Conservation (phyloP, 495 filamentous ascomycete species). For the Aspergillus homomorphus region DNA sequence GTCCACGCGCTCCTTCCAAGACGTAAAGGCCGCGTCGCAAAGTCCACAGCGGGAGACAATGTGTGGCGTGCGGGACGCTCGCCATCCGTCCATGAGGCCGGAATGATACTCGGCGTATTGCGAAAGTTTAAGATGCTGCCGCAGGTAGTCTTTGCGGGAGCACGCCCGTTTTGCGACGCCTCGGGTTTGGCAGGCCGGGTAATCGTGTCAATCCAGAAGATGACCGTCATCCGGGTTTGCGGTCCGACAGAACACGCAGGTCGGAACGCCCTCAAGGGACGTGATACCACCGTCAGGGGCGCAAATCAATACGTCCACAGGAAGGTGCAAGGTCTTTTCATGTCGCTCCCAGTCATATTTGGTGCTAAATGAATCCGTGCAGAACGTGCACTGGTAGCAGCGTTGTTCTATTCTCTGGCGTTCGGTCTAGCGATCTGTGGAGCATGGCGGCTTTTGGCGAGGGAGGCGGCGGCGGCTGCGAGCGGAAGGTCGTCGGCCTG, state of each 20-base stretch:
- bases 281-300: conserved; percentile 51
- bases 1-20: conserved; percentile 57
- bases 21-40: conserved; percentile 54
- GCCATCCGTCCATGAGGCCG: conserved; percentile 63
- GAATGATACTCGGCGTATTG: conserved; percentile 54
- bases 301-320: conserved; percentile 71
- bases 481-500: neutral
- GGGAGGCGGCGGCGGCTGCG: conserved; percentile 3
- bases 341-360: conserved; percentile 82
- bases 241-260: conserved; percentile 26
- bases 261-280: conserved; percentile 48
- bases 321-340: conserved; percentile 71
- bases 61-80: conserved; percentile 49
- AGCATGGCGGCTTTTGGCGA: conserved; percentile 3
- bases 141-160: conserved; percentile 74
- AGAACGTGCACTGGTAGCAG: conserved; percentile 68
- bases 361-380: conserved; percentile 69
- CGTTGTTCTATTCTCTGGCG: neutral
- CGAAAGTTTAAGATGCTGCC: conserved; percentile 70
- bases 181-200: conserved; percentile 60
- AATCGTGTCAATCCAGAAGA: conserved; percentile 53
- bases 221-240: conserved; percentile 11
- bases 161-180: conserved; percentile 62
- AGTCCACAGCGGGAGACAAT: conserved; percentile 64
- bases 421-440: neutral